phyloP scores from a whole-genome alignment of 768 basidiomycete genomes.

The Gyrodon lividus region DNA sequence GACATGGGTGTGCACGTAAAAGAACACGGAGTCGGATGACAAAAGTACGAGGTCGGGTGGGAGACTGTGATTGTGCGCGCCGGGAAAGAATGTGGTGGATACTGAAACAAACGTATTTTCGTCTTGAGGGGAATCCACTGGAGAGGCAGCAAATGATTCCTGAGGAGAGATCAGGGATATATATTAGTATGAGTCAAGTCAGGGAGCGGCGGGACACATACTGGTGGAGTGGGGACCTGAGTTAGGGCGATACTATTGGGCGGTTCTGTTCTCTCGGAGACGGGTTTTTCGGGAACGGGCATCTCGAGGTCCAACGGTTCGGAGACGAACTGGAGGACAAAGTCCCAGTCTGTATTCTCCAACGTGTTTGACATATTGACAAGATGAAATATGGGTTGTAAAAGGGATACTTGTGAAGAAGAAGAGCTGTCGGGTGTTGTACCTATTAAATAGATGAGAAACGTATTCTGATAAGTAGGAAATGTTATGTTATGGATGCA shows the following conservation, averaged over 20 bases:
- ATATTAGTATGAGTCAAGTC: conserved; percentile 1
- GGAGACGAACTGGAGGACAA: conserved; percentile 59
- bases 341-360: conserved; percentile 57
- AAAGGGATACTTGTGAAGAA: not conserved
- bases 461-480: too few relatives aligned
- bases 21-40: conserved; percentile 77
- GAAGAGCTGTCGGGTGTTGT: not conserved
- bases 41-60: conserved; percentile 65
- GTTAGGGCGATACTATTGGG: conserved; percentile 10
- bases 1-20: conserved; percentile 69
- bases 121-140: conserved; percentile 32
- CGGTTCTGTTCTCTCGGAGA: conserved; percentile 25
- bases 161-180: conserved; percentile 12
- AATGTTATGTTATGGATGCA: too few relatives aligned
- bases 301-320: conserved; percentile 40
- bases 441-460: too few relatives aligned
- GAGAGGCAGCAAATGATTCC: conserved; percentile 35
- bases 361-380: conserved; percentile 28
- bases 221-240: conserved; percentile 68
- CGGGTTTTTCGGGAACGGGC: conserved; percentile 37
- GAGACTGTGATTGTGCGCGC: conserved; percentile 53
- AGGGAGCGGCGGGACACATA: conserved; percentile 29
- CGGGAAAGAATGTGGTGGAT: conserved; percentile 80
- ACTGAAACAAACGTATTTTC: conserved; percentile 63
- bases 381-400: not conserved